Base-by-base conservation (phyloP, 257 asterid species). In the Oldenlandia corymbosa region DNA sequence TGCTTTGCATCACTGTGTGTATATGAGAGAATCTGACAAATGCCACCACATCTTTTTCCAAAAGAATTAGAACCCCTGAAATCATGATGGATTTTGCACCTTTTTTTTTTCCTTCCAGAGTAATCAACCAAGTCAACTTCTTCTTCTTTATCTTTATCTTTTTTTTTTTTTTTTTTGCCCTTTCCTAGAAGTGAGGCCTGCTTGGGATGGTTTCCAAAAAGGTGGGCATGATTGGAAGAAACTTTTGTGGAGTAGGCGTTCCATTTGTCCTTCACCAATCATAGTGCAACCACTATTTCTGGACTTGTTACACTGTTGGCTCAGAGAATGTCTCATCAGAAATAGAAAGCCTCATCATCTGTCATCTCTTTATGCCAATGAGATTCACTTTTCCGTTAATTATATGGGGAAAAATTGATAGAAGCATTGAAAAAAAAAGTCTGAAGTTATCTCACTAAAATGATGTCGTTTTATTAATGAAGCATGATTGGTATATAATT, bases 271-370 rank as follows among this genome's bases (percentile, higher is more conserved):
- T 61, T 13, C 9, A 17, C 66, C 54, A 45, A 61, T 61, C 28
- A 62, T 62, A 18, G 67, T 46, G 67, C 56, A 28, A 13, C 11
- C 56, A 62, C 67, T 62, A 28, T 30, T 46, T n/a, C 23, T 9
- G 54, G 53, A 54, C 12, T 23, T 51, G 17, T 5, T 12, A 56
- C 18, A 32, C 45, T 56, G 62, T 56, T 28, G 41, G 18, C 28
- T 20, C 45, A 27, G n/a, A 62, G 56, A 31, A 11, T 45, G 67
- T 46, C 56, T 9, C 7, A 5, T 45, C 67, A 62, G 43, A 46
- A 62, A 62, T 41, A 46, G 53, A 16, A 46, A 9, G 11, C 43
- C 17, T 37, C n/a, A 27, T 46, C 67, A 17, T 49, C 56, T 55
- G 42, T 13, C 14, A n/a, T n/a, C n/a, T n/a, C n/a, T n/a, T n/a